phyloP scores from a whole-genome alignment of 1,284 basidiomycete species.

The Rhodotorula sp. region DNA sequence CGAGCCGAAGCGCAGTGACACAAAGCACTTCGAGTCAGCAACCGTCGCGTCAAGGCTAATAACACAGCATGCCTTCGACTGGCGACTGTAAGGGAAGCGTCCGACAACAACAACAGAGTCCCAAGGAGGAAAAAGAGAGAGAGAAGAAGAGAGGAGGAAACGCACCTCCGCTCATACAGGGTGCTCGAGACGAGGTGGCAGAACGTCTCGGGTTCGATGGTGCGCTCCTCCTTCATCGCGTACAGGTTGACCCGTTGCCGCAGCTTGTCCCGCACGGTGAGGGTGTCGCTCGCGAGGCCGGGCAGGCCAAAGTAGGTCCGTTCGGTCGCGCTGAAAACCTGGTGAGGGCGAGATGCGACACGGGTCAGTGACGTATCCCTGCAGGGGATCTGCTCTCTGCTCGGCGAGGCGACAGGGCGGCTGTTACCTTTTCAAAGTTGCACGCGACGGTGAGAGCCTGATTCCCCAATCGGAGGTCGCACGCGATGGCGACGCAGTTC shows the following conservation, averaged over 20 bases:
- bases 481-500: slow-evolving; percentile 98
- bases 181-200: slow-evolving; percentile 93
- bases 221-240: slow-evolving; percentile 97
- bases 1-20: neutral
- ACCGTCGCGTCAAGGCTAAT: no score
- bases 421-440: slow-evolving; percentile 85
- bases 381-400: neutral
- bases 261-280: slow-evolving; percentile 86
- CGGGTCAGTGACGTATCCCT: neutral
- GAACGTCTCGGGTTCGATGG: slow-evolving; percentile 95
- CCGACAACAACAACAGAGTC: neutral
- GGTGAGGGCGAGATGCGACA: neutral
- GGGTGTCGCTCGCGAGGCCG: slow-evolving; percentile 89
- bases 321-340: slow-evolving; percentile 94
- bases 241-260: slow-evolving; percentile 98
- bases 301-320: slow-evolving; percentile 88
- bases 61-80: slow-evolving; percentile 43
- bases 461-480: slow-evolving; percentile 87
- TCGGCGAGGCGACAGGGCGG: no score
- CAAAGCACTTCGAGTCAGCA: no score
- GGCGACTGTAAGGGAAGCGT: neutral
- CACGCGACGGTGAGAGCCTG: slow-evolving; percentile 83
- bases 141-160: slow-evolving; percentile 44
- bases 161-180: slow-evolving; percentile 83
- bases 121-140: neutral